Conservation (phyloP, 2,329 filamentous ascomycete genomes). For the Xylaria sp. region DNA sequence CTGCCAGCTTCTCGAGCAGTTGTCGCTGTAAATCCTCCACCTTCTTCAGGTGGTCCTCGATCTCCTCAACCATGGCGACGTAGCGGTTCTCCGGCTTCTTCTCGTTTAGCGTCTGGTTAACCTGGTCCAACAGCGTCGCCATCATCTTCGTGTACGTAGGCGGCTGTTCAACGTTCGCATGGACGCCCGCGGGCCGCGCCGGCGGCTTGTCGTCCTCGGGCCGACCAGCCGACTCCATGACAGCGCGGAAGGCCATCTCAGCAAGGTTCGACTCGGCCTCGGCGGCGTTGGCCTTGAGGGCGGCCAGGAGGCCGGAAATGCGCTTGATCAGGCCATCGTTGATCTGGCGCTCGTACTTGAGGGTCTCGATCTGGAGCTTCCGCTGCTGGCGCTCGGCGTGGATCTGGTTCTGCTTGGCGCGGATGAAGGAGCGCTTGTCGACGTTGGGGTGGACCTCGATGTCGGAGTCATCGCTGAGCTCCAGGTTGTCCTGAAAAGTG, state of each 20-base stretch:
- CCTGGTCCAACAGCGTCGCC: constrained; percentile 89
- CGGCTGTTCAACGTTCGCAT: constrained; percentile 65
- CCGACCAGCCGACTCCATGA: constrained; percentile 75
- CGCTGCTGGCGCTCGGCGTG: constrained; percentile 84
- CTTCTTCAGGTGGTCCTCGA: constrained; percentile 70
- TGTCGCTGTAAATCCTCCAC: constrained; percentile 74
- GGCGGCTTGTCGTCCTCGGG: constrained; percentile 71
- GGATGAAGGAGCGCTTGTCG: constrained; percentile 96
- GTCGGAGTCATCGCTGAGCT: constrained; percentile 97
- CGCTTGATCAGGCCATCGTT: constrained; percentile 86
- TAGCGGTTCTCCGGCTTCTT: constrained; percentile 65
- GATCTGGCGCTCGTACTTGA: constrained; percentile 88
- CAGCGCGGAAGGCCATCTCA: constrained; percentile 79
- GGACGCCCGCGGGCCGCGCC: constrained; percentile 70
- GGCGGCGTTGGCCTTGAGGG: constrained; percentile 67
- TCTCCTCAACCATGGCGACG: constrained; percentile 70
- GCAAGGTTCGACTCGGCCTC: constrained; percentile 64
- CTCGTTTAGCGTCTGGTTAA: constrained; percentile 78
- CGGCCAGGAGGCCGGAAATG: constrained; percentile 71
- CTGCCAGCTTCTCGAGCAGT: constrained; percentile 64
- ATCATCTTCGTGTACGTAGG: constrained; percentile 96
- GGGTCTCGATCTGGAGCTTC: constrained; percentile 79
- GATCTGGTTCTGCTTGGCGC: constrained; percentile 95
- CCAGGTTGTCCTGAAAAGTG: constrained; percentile 67
- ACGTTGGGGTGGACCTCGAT: constrained; percentile 98